Conservation (phyloP, 805 yeast species). For the Candida tibetensis region DNA sequence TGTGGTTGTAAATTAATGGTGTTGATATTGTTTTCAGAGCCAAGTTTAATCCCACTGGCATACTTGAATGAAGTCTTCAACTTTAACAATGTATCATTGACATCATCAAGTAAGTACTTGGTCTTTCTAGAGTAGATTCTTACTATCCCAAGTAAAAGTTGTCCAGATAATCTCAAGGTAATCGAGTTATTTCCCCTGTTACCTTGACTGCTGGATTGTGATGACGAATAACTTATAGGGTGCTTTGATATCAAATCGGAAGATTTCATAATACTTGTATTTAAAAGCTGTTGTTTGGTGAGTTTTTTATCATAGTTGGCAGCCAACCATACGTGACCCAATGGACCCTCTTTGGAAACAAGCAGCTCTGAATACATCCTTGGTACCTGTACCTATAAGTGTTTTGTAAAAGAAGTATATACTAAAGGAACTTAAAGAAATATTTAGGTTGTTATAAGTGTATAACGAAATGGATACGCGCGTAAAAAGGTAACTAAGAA, state of each 20-base stretch:
- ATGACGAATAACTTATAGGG: constrained; percentile 48
- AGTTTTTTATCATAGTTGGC: constrained; percentile 81
- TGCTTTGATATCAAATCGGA: constrained; percentile 45
- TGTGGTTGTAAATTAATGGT: constrained; percentile 58
- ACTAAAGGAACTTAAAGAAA: no score
- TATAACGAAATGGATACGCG: no score
- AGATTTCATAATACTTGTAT: constrained; percentile 64
- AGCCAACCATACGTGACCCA: constrained; percentile 91
- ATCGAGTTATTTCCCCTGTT: constrained; percentile 42
- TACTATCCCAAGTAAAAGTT: constrained; percentile 80
- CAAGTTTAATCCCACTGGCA: constrained; percentile 32
- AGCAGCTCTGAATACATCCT: constrained; percentile 12
- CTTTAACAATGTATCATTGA: constrained; percentile 68
- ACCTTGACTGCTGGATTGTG: constrained; percentile 11
- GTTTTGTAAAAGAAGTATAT: no score
- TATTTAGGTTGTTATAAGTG: neutral
- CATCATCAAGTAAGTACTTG: constrained; percentile 78
- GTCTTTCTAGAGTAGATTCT: constrained; percentile 84
- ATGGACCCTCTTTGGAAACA: constrained; percentile 70
- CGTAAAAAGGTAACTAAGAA: no score
- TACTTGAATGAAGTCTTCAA: constrained; percentile 63
- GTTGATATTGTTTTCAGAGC: constrained; percentile 20
- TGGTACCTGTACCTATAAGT: no score
- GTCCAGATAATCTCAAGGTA: constrained; percentile 81
- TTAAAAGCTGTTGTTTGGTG: constrained; percentile 66